A percentile compares a stretch with the other conserved stretches of the same genome.
These are phyloP conservation scores for Microthyrium microscopicum DNA, from an alignment of 2,329 filamentous ascomycete genomes.

Conservation along the genomic window DNA sequence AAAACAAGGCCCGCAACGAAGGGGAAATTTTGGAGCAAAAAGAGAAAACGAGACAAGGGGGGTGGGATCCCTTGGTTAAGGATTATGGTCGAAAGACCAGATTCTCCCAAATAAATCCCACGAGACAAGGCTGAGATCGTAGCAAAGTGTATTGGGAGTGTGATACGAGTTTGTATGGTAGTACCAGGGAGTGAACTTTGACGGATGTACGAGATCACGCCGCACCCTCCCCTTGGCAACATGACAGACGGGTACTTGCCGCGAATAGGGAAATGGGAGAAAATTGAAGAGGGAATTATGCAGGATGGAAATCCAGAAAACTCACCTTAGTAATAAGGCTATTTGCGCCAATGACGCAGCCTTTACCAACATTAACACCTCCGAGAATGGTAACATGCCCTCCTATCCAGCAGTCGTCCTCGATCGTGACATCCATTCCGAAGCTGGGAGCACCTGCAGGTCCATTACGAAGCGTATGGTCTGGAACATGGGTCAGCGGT, in stretches of 20 bases:
- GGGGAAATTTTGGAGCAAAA: too few relatives aligned
- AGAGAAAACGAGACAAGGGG: background rate
- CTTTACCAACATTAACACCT: slow-evolving; percentile 36
- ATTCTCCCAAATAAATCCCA: slow-evolving; percentile 2
- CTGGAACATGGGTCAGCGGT: too few relatives aligned
- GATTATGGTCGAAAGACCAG: background rate
- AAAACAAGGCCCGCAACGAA: too few relatives aligned
- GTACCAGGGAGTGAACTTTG: too few relatives aligned
- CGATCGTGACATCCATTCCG: slow-evolving; percentile 30
- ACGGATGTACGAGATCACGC: too few relatives aligned
- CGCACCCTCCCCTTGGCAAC: too few relatives aligned
- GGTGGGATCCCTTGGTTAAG: background rate
- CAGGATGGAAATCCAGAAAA: too few relatives aligned
- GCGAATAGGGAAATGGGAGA: background rate
- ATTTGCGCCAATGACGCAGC: slow-evolving; percentile 34
- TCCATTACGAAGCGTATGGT: too few relatives aligned
- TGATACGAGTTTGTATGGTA: too few relatives aligned
- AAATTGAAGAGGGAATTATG: slow-evolving; percentile 4
- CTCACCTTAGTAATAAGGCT: slow-evolving; percentile 31
- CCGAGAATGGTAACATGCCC: slow-evolving; percentile 33
- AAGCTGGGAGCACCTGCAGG: slow-evolving; percentile 36
- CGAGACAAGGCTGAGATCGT: background rate
- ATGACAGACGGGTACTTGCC: too few relatives aligned
- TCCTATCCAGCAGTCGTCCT: slow-evolving; percentile 40
- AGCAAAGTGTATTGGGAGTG: background rate